Base-by-base conservation (phyloP, 192 early-diverging fungal species). In the Irineochytrium annulatum region DNA sequence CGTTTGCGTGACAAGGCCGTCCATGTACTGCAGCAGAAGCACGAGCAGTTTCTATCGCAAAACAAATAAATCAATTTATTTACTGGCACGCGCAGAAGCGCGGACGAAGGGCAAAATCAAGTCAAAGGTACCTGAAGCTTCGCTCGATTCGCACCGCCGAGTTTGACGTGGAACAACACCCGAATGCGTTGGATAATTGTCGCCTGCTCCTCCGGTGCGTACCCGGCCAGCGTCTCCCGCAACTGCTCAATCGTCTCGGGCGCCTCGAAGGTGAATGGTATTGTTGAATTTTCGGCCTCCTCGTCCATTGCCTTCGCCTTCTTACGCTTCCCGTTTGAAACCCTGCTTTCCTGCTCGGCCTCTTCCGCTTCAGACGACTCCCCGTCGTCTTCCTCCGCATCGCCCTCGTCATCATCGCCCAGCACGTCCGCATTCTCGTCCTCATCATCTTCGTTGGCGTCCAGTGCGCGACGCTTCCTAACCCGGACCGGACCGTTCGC, bases 181-280 rank as follows among this genome's bases (percentile, higher is more conserved):
- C 91, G 86, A 63, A 98, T 81, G 16, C 94, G 89, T 51, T 87
- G 75, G 24, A 95, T 68, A 16, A 97, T 85, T 0, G 79, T 80
- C 3, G 83, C 67, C 34, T 89, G 82, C 52, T 94, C 91, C 32
- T 86, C 81, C 0, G 84, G 48, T 0, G 72, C 71, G 32, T 88
- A 81, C 37, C 72, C 75, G 24, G 84, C 67, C 5, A 92, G 65
- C 17, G 94, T 75, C 43, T 70, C 63, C 31, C 86, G 60, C 57
- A 95, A 90, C 34, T 90, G 77, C 19, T 69, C 72, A 52, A 89
- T 86, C 32, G 83, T 79, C 3, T 71, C 72, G 1, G 96, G 96
- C 29, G 90, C 91, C 0, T 77, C 62, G 65, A 95, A 96, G 13
- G 89, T 93, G 67, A 77, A 97, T 1, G 92, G 91, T 43, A 95